These are phyloP conservation scores for Schizophyllum commune DNA, from an alignment of 1,284 basidiomycete species.

Conservation along the genomic window DNA sequence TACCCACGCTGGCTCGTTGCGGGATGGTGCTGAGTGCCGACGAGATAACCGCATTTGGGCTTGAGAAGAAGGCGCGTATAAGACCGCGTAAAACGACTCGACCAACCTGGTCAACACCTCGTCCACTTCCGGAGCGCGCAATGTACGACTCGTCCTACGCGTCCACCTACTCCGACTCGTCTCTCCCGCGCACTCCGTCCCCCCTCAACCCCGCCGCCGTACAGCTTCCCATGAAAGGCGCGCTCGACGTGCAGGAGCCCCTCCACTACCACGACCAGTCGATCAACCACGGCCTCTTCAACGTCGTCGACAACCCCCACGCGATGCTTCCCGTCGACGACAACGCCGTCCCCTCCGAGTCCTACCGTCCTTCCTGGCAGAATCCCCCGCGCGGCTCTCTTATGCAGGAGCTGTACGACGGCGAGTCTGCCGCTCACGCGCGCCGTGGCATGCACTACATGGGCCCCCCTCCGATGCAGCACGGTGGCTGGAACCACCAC, in stretches of 20 bases:
- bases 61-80: background rate
- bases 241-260: background rate
- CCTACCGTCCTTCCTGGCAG: conserved; percentile 21
- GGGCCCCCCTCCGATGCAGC: background rate
- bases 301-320: conserved; percentile 22
- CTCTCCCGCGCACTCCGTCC: background rate
- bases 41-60: background rate
- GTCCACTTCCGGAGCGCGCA: background rate
- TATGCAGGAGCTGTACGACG: conserved; percentile 58
- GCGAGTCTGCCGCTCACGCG: conserved; percentile 5
- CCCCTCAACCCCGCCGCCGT: background rate
- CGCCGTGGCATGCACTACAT: background rate
- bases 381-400: conserved; percentile 43
- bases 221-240: background rate
- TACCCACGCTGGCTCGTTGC: background rate
- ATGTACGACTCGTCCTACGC: background rate
- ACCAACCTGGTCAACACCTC: background rate
- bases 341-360: conserved; percentile 13
- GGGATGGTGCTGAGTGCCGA: background rate
- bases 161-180: background rate
- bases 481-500: background rate
- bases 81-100: background rate
- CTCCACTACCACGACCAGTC: background rate
- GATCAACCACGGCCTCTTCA: conserved; percentile 5
- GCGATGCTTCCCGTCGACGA: conserved; percentile 21